Base-by-base conservation (phyloP, 129 eudicot species). In the Mikania micrantha region DNA sequence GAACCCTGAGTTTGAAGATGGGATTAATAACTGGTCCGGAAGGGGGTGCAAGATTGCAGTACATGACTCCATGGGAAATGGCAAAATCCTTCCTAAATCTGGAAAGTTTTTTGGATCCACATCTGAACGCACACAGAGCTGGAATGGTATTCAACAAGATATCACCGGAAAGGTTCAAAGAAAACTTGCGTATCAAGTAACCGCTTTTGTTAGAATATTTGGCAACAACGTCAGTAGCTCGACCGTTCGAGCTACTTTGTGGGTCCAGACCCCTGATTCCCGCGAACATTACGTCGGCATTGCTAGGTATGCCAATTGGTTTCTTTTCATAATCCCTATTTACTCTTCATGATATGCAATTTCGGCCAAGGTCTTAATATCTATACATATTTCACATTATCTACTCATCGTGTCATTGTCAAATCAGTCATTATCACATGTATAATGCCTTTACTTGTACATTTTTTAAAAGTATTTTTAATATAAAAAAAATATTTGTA, bases 131-230 rank as follows among this genome's bases (percentile, higher is more conserved):
- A 88, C 95, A 15, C 95, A 86, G 78, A 77, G 44, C 61, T 92
- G 96, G 96, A 88, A 92, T 56, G 96, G 98, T 38, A 92, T 92
- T 84, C 95, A 92, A 71, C 98, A 92, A 82, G 98, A 88, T 47
- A 92, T 92, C 39, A 85, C 82, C n/a, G 87, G 81, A 44, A 85
- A 83, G 72, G 84, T 88, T 27, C 76, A 84, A 62, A 60, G 91
- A 69, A 92, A 88, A 82, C 85, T 78, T 69, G 96, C 82, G 32
- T 88, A 88, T 45, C 82, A 83, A 72, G 64, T 86, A 36, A 69
- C 69, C 63, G 95, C 95, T 20, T 49, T 70, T 1, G 90, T 92
- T 54, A 80, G 95, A 36, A 80, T 92, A 75, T 84, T 67, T 82
- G 95, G 98, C 74, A 84, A 84, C 63, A 88, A 84, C 35, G 79